These are phyloP conservation scores for Ceratobasidium sp. DNA, from an alignment of 1,284 basidiomycete species.

Conservation along the genomic window DNA sequence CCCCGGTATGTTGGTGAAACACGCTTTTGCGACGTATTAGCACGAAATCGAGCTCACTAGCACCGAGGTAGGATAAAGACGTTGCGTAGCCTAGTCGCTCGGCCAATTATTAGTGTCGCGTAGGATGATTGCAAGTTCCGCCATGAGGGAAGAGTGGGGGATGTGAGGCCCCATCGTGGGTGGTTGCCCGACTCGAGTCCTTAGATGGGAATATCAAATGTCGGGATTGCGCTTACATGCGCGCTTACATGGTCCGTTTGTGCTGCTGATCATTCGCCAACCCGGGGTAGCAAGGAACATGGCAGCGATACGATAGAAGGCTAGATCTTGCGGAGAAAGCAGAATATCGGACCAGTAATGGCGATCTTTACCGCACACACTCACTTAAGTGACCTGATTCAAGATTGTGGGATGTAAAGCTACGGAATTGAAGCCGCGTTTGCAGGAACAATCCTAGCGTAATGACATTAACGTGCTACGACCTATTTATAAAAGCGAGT, in stretches of 20 bases:
- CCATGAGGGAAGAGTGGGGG: constrained; percentile 1
- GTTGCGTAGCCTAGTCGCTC: background rate
- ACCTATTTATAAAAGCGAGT: background rate
- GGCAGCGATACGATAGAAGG: too few species aligned
- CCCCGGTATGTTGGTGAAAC: constrained; percentile 17
- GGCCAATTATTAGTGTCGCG: constrained; percentile 18
- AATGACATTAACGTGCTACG: background rate
- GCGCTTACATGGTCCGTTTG: constrained; percentile 16
- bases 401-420: too few species aligned
- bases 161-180: constrained; percentile 22
- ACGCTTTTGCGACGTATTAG: constrained; percentile 5
- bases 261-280: background rate
- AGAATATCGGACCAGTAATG: too few species aligned
- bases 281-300: background rate
- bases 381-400: too few species aligned
- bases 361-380: too few species aligned
- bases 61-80: constrained; percentile 2
- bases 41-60: constrained; percentile 30
- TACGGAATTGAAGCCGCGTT: too few species aligned
- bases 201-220: constrained; percentile 3
- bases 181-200: constrained; percentile 15
- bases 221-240: background rate
- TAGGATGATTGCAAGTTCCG: constrained; percentile 17
- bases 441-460: background rate
- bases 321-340: too few species aligned